phyloP scores from a whole-genome alignment of 495 filamentous ascomycete species.

The Lepraria neglecta region DNA sequence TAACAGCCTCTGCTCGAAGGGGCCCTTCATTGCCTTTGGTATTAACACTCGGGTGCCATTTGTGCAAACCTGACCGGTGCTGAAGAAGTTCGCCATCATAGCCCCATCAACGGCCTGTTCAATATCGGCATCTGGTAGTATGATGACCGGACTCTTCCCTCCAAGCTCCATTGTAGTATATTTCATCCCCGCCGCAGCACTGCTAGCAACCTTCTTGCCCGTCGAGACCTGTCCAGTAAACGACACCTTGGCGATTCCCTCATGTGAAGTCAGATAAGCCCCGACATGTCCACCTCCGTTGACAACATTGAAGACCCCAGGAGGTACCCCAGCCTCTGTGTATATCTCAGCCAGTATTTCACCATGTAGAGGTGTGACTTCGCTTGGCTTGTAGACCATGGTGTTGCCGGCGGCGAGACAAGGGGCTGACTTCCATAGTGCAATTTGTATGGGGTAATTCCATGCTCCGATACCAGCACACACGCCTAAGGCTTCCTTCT shows the following conservation, averaged over 20 bases:
- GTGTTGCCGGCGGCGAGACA: constrained; percentile 78
- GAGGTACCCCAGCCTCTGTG: constrained; percentile 64
- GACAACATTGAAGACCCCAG: constrained; percentile 75
- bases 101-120: constrained; percentile 71
- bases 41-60: constrained; percentile 79
- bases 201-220: constrained; percentile 64
- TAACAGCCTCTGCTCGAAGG: constrained; percentile 58
- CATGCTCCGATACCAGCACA: constrained; percentile 76
- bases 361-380: constrained; percentile 70
- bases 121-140: constrained; percentile 65
- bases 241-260: constrained; percentile 66
- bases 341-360: constrained; percentile 64
- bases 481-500: constrained; percentile 67
- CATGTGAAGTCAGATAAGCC: constrained; percentile 60
- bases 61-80: constrained; percentile 76
- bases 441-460: constrained; percentile 86
- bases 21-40: constrained; percentile 50
- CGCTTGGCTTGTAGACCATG: constrained; percentile 82
- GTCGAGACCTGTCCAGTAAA: constrained; percentile 80
- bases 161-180: constrained; percentile 82
- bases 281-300: constrained; percentile 69
- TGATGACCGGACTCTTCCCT: constrained; percentile 67
- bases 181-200: constrained; percentile 70
- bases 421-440: constrained; percentile 78
- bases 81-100: constrained; percentile 88